Base-by-base conservation (phyloP, 805 yeast genomes). In the Kluyveromyces aestuarii region DNA sequence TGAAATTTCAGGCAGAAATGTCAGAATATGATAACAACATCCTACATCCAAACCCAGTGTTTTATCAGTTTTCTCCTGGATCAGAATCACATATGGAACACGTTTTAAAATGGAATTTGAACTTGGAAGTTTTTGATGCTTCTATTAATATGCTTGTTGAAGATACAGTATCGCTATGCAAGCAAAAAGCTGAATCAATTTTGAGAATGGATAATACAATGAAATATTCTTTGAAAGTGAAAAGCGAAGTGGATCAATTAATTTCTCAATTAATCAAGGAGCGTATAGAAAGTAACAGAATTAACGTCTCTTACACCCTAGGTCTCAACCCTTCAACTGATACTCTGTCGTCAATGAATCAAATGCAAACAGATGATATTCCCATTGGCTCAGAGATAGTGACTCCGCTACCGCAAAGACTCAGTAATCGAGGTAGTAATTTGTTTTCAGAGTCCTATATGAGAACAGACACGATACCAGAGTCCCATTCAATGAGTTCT, bases 191-290 rank as follows among this genome's bases (percentile, higher is more conserved):
- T 2, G 87, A 83, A 46, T 74, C 86, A 0, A 74, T 88, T 17
- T 70, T 79, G 16, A 71, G 96, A 58, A 72, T 86, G 48, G 82
- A 87, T 13, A 84, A 89, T 52, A 78, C 87, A 2, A 71, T 87
- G 51, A 79, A 83, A 48, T 88, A 84, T 62, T 81, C 86, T 18
- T 84, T 84, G 53, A 82, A 80, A 56, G 80, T 89, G 45, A 84
- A 87, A 47, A 77, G 75, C 46, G 96, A 90, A 63, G 85, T 88
- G 3, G 93, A 88, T 59, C 73, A 67, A 18, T 68, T 81, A 58
- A 89, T 89, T 2, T 65, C 85, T 27, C 66, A 71, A 37, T 72
- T 83, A 1, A 86, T 90, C 2, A 69, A 74, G 21, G 80, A 80
- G 36, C 83, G 93, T 0, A 74, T 88, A 2, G 64, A 68, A 37